Evolutionary conservation across 2,329 filamentous ascomycete species (phyloP).

Genomic region (Paecilomyces formosus): DNA sequence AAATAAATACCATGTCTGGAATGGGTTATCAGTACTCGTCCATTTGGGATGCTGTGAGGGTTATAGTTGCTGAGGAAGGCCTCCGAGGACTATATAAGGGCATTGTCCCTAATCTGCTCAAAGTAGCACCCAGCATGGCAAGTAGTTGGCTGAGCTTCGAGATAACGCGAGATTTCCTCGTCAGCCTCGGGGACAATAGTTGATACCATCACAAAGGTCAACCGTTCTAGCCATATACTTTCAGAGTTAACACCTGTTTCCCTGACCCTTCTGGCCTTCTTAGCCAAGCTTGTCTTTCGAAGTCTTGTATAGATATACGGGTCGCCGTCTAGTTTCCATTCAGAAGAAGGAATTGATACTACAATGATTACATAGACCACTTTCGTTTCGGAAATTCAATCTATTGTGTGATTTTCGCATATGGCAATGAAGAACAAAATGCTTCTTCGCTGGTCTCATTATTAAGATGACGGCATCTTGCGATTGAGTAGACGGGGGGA

Average conservation of each 20-base stretch:
- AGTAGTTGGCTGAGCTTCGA: conserved; percentile 98
- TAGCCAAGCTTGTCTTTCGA: background rate
- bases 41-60: conserved; percentile 71
- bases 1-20: conserved; percentile 98
- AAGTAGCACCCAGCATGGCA: conserved; percentile 97
- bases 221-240: background rate
- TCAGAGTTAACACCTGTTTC: background rate
- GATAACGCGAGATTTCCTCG: conserved; percentile 78
- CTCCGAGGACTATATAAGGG: conserved; percentile 86
- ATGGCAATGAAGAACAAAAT: background rate
- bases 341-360: background rate
- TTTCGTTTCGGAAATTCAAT: background rate
- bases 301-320: background rate
- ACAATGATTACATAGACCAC: background rate
- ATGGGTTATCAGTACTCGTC: conserved; percentile 95
- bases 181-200: conserved; percentile 43
- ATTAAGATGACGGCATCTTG: background rate
- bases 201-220: conserved; percentile 1
- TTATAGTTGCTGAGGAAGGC: conserved; percentile 80
- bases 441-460: background rate
- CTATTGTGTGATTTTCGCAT: background rate
- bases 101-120: conserved; percentile 88
- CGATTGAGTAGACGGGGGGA: too few species aligned
- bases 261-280: background rate
- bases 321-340: background rate